Base-by-base conservation (phyloP, 2,329 filamentous ascomycete species). In the Gaeumannomyces tritici region DNA sequence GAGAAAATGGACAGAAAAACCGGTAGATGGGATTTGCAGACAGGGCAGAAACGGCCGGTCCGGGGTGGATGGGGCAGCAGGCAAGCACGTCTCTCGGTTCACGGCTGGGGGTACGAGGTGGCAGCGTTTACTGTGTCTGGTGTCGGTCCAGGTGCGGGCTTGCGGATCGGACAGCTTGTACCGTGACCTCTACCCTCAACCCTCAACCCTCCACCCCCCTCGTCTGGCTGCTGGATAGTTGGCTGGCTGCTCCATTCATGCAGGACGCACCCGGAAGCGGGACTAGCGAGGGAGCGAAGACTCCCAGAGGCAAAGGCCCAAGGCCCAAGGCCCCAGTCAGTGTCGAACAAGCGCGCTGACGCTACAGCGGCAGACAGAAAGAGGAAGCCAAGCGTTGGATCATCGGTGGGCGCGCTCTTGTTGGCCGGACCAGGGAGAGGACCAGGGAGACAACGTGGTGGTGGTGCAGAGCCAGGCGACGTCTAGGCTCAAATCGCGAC, bases 271-370 rank as follows among this genome's bases (percentile, higher is more conserved):
- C 15, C 42, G 42, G 42, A 47, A 47, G 42, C 42, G 42, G 42
- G 42, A 21, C 42, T 18, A 47, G 42, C 15, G 21, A 18, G 21
- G 42, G 42, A 47, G 42, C 18, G 21, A n/a, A n/a, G 15, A n/a
- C 15, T 15, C 42, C 42, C 7, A 51, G 21, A n/a, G 4, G 11
- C 42, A 21, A n/a, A 51, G 42, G 21, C 42, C 42, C 42, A 47
- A 47, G 33, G 33, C 33, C 33, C 35, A 21, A n/a, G 42, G 21
- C 42, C 42, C 42, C 55, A 56, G 55, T 27, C 24, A 64, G 60
- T 66, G 65, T 65, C 59, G 70, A 75, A 70, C 73, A 75, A 76
- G 72, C 73, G 74, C 73, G 73, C 66, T 72, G 71, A 73, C 70
- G 71, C 74, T 73, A 73, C 67, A 64, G 61, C 62, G 66, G 62